Evolutionary conservation across 768 basidiomycete genomes (phyloP).

Genomic region (Symmetrospora coprosmae): DNA sequence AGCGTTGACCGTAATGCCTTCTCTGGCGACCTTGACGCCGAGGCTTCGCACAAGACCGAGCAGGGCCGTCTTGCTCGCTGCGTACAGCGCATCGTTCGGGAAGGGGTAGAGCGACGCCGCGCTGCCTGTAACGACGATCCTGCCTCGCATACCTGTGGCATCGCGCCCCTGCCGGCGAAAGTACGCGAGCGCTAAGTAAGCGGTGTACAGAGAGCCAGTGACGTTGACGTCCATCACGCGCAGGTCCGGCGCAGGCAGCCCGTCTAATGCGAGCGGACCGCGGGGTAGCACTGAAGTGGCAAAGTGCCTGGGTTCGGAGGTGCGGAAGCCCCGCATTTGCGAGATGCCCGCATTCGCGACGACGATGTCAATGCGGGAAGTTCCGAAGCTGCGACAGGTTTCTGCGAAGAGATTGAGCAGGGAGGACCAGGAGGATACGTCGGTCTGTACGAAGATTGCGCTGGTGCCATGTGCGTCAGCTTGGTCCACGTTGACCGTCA

Average conservation of each 20-base stretch:
- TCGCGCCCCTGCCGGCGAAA: conserved; percentile 13
- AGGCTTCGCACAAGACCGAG: neutral
- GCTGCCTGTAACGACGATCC: conserved; percentile 10
- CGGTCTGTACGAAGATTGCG: neutral
- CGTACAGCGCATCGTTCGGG: conserved; percentile 10
- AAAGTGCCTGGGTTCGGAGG: neutral
- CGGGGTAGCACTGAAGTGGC: neutral
- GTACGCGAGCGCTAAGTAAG: conserved; percentile 3
- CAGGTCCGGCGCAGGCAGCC: no score
- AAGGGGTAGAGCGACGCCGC: conserved; percentile 5
- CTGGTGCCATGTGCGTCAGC: neutral
- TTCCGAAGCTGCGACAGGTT: neutral
- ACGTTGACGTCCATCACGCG: conserved; percentile 5
- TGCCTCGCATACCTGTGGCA: conserved; percentile 7
- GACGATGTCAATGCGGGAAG: neutral
- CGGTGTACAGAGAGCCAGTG: conserved; percentile 5
- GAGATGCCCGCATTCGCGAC: conserved; percentile 5
- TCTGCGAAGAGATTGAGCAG: neutral
- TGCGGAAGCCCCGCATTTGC: neutral
- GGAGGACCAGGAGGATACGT: neutral
- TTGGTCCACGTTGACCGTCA: neutral
- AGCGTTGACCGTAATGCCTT: conserved; percentile 17
- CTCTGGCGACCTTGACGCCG: neutral
- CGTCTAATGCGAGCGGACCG: no score
- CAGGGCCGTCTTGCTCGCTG: neutral